Conservation (phyloP, 192 early-diverging fungal genomes). For the Chytriomyces confervae region DNA sequence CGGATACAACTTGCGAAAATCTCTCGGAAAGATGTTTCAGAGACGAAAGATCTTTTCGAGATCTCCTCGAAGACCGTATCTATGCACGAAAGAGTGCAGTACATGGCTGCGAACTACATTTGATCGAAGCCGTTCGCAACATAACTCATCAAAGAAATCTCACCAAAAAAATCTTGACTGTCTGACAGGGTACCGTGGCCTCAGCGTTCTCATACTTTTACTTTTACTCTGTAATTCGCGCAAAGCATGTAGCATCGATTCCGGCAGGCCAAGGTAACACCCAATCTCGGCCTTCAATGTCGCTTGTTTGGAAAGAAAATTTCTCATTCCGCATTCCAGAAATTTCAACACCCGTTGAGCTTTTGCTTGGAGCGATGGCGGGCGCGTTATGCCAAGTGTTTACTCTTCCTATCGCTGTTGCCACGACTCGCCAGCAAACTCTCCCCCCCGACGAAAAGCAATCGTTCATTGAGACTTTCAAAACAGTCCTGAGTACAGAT, state of each 20-base stretch:
- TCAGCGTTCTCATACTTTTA: conserved; percentile 67
- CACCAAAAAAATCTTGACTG: too few relatives aligned
- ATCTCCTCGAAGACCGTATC: too few relatives aligned
- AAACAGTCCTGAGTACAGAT: conserved; percentile 76
- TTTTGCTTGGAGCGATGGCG: conserved; percentile 86
- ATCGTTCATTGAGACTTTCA: conserved; percentile 67
- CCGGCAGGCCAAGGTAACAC: conserved; percentile 26
- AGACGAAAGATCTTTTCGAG: too few relatives aligned
- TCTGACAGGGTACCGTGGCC: conserved; percentile 49
- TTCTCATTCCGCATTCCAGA: conserved; percentile 31
- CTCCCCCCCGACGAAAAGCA: conserved; percentile 66
- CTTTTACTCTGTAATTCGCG: conserved; percentile 69
- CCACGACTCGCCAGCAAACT: conserved; percentile 95
- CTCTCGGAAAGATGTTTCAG: too few relatives aligned
- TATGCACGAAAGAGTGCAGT: too few relatives aligned
- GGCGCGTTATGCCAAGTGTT: conserved; percentile 87
- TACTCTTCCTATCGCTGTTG: conserved; percentile 91
- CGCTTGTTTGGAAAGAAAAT: too few relatives aligned
- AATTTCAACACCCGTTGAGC: conserved; percentile 85
- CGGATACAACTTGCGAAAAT: too few relatives aligned
- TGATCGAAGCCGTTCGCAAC: too few relatives aligned
- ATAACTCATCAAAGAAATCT: too few relatives aligned
- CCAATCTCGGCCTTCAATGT: too few relatives aligned
- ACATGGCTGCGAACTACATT: too few relatives aligned
- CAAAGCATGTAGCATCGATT: conserved; percentile 54